A percentile compares a stretch with the other conserved stretches of the same genome.
Evolutionary conservation across 2,329 filamentous ascomycete genomes (phyloP).

Genomic region (Rachicladosporium sp.): DNA sequence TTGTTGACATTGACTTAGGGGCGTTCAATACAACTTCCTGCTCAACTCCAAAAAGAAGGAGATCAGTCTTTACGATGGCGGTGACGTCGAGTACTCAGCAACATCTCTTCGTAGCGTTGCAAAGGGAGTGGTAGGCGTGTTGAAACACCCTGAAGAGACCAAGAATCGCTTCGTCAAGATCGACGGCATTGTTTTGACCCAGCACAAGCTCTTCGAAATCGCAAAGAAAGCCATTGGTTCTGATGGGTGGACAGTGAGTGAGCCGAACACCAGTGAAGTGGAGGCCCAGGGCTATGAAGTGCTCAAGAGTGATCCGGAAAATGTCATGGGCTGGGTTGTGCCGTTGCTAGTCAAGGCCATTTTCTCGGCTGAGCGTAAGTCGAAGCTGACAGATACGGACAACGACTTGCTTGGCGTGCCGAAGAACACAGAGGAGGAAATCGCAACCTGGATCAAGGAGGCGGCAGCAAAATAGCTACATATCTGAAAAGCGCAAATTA

Average conservation of each 20-base stretch:
- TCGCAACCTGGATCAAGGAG: neutral
- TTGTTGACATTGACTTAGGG: too few species aligned
- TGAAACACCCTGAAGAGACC: conserved; percentile 24
- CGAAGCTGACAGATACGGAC: conserved; percentile 2
- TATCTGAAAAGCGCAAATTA: neutral
- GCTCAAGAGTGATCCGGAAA: neutral
- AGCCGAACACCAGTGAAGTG: conserved; percentile 1
- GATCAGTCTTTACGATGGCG: conserved; percentile 24
- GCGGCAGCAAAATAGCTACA: neutral
- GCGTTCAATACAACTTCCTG: conserved; percentile 20
- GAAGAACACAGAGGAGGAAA: neutral
- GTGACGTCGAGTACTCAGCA: conserved; percentile 21
- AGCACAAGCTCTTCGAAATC: conserved; percentile 26
- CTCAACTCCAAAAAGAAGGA: conserved; percentile 18
- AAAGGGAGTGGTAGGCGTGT: conserved; percentile 21
- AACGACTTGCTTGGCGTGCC: conserved; percentile 3
- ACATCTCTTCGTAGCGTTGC: conserved; percentile 22
- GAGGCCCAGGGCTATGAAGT: conserved; percentile 1
- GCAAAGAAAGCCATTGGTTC: conserved; percentile 1
- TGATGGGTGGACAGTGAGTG: neutral
- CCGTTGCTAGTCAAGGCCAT: conserved; percentile 1
- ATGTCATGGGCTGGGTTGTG: conserved; percentile 1
- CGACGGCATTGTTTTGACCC: conserved; percentile 23
- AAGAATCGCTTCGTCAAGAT: conserved; percentile 25
- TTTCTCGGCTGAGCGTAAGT: conserved; percentile 1